Conservation (phyloP, 2,329 filamentous ascomycete genomes). For the Epicoccum sorghinum region DNA sequence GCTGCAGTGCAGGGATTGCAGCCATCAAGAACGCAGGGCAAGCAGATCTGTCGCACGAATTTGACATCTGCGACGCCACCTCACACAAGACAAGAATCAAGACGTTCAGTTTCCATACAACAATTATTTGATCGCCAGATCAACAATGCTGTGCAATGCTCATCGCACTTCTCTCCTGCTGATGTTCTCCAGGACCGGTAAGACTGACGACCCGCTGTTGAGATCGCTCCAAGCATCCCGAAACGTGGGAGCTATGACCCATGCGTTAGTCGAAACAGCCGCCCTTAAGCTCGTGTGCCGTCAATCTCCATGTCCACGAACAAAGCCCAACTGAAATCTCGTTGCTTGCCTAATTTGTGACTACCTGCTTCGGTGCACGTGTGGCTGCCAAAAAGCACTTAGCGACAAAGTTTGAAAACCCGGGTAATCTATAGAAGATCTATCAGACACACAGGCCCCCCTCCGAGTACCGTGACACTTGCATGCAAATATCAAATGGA, state of each 20-base stretch:
- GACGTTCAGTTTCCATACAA: slow-evolving; percentile 14
- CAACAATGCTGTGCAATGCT: slow-evolving; percentile 9
- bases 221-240: slow-evolving; percentile 18
- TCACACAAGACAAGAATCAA: slow-evolving; percentile 16
- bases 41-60: slow-evolving; percentile 13
- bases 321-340: slow-evolving; percentile 4
- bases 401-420: background rate
- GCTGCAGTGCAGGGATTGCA: slow-evolving; percentile 14
- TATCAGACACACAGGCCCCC: background rate
- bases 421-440: background rate
- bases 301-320: slow-evolving; percentile 9
- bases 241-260: slow-evolving; percentile 11
- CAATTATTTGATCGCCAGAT: slow-evolving; percentile 5
- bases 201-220: slow-evolving; percentile 9
- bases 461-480: background rate
- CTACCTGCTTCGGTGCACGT: slow-evolving; percentile 4
- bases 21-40: slow-evolving; percentile 18
- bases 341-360: slow-evolving; percentile 3
- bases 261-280: slow-evolving; percentile 18
- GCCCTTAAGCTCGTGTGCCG: slow-evolving; percentile 14
- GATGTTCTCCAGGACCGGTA: slow-evolving; percentile 2
- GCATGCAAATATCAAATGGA: background rate
- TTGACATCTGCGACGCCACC: slow-evolving; percentile 11
- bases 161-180: background rate
- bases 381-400: slow-evolving; percentile 3